Evolutionary conservation across 345 rosid species (phyloP).

Genomic region (Eucalyptus coolabah): DNA sequence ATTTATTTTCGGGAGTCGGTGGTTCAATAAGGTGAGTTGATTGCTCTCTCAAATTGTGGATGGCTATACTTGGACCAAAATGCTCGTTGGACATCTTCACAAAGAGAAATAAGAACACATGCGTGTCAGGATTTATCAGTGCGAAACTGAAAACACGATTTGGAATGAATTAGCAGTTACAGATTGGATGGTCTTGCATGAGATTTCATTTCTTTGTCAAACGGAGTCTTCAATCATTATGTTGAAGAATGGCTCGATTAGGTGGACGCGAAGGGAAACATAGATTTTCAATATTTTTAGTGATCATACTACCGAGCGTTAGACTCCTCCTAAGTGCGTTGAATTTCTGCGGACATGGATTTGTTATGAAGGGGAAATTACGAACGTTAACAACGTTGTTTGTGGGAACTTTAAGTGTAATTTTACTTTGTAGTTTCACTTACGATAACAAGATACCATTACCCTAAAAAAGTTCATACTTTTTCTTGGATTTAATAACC

Average conservation of each 20-base stretch:
- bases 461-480: not conserved
- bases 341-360: not conserved
- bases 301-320: not conserved
- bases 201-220: not conserved
- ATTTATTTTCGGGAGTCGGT: not conserved
- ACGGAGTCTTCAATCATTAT: not conserved
- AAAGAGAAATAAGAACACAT: not conserved
- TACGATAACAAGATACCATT: not conserved
- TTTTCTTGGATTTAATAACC: not conserved
- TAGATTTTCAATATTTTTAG: not conserved
- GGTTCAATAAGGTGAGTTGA: not conserved
- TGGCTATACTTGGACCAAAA: not conserved
- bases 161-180: not conserved
- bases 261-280: not conserved
- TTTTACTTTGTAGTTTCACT: not conserved
- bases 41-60: not conserved
- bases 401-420: not conserved
- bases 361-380: not conserved
- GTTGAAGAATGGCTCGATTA: not conserved
- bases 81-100: not conserved
- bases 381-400: not conserved
- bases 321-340: not conserved
- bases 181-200: not conserved
- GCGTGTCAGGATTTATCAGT: not conserved
- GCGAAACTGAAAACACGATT: not conserved